Base-by-base conservation (phyloP, 1,284 basidiomycete species). In the Singerocomus rubriflavus region DNA sequence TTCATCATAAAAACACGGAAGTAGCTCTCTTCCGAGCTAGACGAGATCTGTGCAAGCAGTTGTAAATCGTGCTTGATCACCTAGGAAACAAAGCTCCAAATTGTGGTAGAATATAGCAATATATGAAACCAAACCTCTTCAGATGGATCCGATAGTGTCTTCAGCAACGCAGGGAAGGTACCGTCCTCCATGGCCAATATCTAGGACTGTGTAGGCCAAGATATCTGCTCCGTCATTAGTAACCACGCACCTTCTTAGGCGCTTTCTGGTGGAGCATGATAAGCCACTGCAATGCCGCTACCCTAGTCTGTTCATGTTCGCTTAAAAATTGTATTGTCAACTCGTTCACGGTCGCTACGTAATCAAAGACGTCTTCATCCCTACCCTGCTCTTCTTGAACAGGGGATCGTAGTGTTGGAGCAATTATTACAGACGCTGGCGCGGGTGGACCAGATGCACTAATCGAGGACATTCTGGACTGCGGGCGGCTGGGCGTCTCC, bases 261-360 rank as follows among this genome's bases (percentile, higher is more conserved):
- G 93, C 92, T 66, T 98, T 98, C 65, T 94, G 89, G 71, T 99
- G 97, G 47, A 99, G 73, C 97, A 99, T 99, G 45, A 98, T 85
- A 30, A 99, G 75, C 97, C 97, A 99, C 71, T 97, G 94, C 57
- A 99, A 73, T 4, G 96, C 94, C 25, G 93, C 92, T 6, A 99
- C 91, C 37, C 96, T 77, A 1, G 97, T 98, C 66, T 98, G 93
- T 63, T 97, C 96, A 65, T 93, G 93, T 69, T 98, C 94, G 69
- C 93, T 95, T 67, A 98, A 68, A 64, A 99, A 94, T 63, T 98
- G 94, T 46, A 97, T 75, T 1, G 93, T 98, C 55, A 99, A 73
- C 42, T 91, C 90, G 63, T 91, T 92, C 47, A 99, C 94, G 0
- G 94, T 98, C 17, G 84, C 81, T 57, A 91, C 86, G 63, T 97